Evolutionary conservation across 169 alveolate species (phyloP).

Genomic region (Amoebophrya sp.): DNA sequence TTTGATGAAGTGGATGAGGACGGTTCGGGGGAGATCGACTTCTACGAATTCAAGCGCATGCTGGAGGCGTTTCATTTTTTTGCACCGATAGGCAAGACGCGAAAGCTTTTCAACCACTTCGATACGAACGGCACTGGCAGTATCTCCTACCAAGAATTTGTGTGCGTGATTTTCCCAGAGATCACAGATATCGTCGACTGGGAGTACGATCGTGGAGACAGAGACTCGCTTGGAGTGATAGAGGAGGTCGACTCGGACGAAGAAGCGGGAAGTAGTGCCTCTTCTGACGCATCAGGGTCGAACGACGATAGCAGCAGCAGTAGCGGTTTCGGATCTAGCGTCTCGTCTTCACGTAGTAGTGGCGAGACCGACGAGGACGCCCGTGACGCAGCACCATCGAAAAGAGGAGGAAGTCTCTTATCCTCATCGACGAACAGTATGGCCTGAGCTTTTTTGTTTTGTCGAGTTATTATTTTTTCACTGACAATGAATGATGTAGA

Average conservation of each 20-base stretch:
- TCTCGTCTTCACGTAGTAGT: no score
- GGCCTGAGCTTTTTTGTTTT: no score
- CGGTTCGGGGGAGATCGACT: neutral
- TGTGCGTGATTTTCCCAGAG: neutral
- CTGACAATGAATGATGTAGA: no score
- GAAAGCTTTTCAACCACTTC: constrained; percentile 14
- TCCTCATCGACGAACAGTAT: no score
- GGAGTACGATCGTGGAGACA: neutral
- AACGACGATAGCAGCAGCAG: no score
- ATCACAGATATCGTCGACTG: constrained; percentile 19
- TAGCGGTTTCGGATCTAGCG: no score
- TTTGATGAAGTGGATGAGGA: constrained; percentile 16
- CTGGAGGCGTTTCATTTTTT: neutral
- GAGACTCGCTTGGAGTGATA: neutral
- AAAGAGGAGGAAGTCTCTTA: no score
- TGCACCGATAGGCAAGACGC: constrained; percentile 9
- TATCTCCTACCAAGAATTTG: neutral
- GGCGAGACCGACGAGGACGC: no score
- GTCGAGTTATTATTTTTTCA: no score
- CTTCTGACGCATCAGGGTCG: no score
- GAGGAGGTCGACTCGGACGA: neutral
- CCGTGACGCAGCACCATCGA: no score
- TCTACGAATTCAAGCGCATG: constrained; percentile 26
- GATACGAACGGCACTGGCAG: neutral
- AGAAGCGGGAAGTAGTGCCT: neutral